These are phyloP conservation scores for Pezizomycotina sp. DNA, from an alignment of 2,329 filamentous ascomycete species.

Conservation along the genomic window DNA sequence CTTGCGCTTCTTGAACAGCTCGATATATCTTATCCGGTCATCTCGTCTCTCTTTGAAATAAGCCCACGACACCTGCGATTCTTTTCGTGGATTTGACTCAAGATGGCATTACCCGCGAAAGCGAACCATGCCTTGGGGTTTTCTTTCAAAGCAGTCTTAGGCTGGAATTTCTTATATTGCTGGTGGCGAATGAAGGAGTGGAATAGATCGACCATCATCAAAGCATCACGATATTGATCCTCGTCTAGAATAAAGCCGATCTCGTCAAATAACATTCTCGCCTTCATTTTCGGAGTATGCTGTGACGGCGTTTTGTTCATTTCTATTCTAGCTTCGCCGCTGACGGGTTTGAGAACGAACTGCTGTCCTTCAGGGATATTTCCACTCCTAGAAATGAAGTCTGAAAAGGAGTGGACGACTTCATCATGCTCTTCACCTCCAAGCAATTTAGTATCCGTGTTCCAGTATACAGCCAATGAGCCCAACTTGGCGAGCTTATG, in stretches of 20 bases:
- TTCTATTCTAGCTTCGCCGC: constrained; percentile 82
- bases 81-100: constrained; percentile 85
- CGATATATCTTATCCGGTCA: constrained; percentile 74
- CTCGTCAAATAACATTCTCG: constrained; percentile 83
- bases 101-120: constrained; percentile 77
- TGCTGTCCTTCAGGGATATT: constrained; percentile 50
- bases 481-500: constrained; percentile 88
- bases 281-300: constrained; percentile 71
- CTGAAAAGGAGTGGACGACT: constrained; percentile 58
- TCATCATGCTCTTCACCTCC: constrained; percentile 65
- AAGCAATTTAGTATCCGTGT: constrained; percentile 75
- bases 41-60: constrained; percentile 88
- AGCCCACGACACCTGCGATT: constrained; percentile 88
- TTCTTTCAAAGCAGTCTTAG: constrained; percentile 69
- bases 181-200: constrained; percentile 97
- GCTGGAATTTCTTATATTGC: constrained; percentile 86
- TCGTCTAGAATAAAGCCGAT: constrained; percentile 96
- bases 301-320: constrained; percentile 79
- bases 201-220: constrained; percentile 98
- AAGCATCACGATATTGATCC: constrained; percentile 84
- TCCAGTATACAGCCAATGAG: constrained; percentile 90
- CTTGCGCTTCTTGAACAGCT: constrained; percentile 82
- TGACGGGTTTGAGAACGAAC: constrained; percentile 91
- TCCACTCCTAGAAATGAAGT: constrained; percentile 60
- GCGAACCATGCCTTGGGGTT: constrained; percentile 82